A percentile compares a stretch with the other conserved stretches of the same genome.
Conservation (phyloP, 495 filamentous ascomycete genomes). For the Penicillium silybi region DNA sequence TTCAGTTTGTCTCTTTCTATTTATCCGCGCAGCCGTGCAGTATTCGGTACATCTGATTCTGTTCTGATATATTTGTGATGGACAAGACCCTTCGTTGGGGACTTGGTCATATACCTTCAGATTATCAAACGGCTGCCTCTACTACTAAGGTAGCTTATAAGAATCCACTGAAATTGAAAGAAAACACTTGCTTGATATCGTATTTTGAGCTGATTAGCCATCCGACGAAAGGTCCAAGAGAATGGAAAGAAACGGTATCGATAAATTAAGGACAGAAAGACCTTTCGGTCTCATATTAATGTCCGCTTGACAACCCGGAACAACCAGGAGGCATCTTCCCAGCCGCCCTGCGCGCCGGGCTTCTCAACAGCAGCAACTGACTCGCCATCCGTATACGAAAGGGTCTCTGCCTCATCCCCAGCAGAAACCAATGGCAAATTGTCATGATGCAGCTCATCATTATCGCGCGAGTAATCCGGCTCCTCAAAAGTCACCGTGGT, state of each 20-base stretch:
- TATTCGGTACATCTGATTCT: not conserved
- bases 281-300: slow-evolving; percentile 46
- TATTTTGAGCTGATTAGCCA: not conserved
- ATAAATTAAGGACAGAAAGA: not conserved
- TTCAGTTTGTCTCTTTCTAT: not conserved
- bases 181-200: not conserved
- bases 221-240: not conserved
- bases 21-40: not conserved
- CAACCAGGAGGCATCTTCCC: slow-evolving; percentile 85
- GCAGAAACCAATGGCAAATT: slow-evolving; percentile 10
- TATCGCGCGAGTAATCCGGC: not conserved
- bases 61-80: not conserved
- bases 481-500: slow-evolving; percentile 34
- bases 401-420: slow-evolving; percentile 27
- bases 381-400: slow-evolving; percentile 23
- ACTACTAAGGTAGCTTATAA: not conserved
- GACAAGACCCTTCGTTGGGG: not conserved
- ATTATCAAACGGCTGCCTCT: not conserved
- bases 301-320: slow-evolving; percentile 72
- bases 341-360: slow-evolving; percentile 53
- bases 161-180: not conserved
- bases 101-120: not conserved
- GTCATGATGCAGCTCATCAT: slow-evolving; percentile 5
- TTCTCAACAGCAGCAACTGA: slow-evolving; percentile 32
- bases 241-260: not conserved